Conservation (phyloP, 352 stramenopile genomes). For the Pythium apleroticum region DNA sequence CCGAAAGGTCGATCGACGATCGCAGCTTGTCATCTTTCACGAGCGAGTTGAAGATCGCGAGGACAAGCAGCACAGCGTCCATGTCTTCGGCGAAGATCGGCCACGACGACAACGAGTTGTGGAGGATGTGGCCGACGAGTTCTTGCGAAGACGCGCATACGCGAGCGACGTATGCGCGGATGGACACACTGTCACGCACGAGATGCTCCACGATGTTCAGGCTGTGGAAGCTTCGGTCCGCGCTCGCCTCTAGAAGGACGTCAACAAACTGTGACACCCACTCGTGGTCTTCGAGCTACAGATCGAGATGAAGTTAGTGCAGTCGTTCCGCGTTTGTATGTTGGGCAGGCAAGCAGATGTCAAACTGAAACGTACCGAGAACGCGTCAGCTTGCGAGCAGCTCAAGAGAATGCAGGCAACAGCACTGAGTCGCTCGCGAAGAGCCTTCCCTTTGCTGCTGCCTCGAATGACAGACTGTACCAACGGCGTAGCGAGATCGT, state of each 20-base stretch:
- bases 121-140: conserved; percentile 16
- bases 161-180: conserved; percentile 9
- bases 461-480: conserved; percentile 9
- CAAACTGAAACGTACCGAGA: conserved; percentile 9
- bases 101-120: conserved; percentile 21
- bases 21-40: conserved; percentile 14
- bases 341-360: too few relatives aligned
- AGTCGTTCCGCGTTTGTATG: too few relatives aligned
- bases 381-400: background rate
- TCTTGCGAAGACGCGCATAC: conserved; percentile 10
- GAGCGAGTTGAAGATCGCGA: conserved; percentile 12
- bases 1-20: background rate
- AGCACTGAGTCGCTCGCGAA: conserved; percentile 12
- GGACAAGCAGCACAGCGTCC: conserved; percentile 24
- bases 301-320: too few relatives aligned
- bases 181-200: background rate
- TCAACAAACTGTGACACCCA: conserved; percentile 20
- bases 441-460: conserved; percentile 3
- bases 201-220: conserved; percentile 21
- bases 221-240: conserved; percentile 13
- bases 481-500: conserved; percentile 18
- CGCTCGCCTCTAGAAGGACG: conserved; percentile 16
- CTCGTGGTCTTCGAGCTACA: conserved; percentile 17
- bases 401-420: conserved; percentile 12
- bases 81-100: conserved; percentile 26